Conservation (phyloP, 345 rosid species). For the Euphorbia pulcherrima region DNA sequence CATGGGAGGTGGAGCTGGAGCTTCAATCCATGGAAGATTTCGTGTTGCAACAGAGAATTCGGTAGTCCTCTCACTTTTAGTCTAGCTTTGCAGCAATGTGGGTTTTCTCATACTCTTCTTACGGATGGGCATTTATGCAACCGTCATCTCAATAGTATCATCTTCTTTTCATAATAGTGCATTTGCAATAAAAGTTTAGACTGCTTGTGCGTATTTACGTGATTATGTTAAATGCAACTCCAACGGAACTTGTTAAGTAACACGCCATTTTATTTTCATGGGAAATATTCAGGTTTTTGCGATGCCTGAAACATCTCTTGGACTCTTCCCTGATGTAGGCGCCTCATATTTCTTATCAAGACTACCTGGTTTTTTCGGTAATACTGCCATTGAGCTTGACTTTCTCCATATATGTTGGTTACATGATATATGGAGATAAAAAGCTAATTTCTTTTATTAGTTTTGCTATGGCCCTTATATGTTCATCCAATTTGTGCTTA, state of each 20-base stretch:
- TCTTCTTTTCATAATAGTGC: neutral
- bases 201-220: neutral
- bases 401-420: neutral
- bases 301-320: constrained; percentile 84
- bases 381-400: neutral
- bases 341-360: constrained; percentile 83
- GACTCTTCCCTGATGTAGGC: constrained; percentile 85
- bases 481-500: neutral
- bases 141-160: neutral
- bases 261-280: neutral
- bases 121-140: neutral
- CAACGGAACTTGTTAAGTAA: neutral
- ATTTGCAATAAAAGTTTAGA: neutral
- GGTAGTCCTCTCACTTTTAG: constrained; percentile 30
- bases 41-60: constrained; percentile 76
- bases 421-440: neutral
- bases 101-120: neutral
- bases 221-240: neutral
- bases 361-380: constrained; percentile 85
- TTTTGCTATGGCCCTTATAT: neutral
- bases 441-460: neutral
- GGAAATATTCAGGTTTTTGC: constrained; percentile 57
- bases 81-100: constrained; percentile 10
- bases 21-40: constrained; percentile 68
- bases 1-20: constrained; percentile 90